Conservation (phyloP, 129 eudicot genomes). For the Flaveria bidentis region DNA sequence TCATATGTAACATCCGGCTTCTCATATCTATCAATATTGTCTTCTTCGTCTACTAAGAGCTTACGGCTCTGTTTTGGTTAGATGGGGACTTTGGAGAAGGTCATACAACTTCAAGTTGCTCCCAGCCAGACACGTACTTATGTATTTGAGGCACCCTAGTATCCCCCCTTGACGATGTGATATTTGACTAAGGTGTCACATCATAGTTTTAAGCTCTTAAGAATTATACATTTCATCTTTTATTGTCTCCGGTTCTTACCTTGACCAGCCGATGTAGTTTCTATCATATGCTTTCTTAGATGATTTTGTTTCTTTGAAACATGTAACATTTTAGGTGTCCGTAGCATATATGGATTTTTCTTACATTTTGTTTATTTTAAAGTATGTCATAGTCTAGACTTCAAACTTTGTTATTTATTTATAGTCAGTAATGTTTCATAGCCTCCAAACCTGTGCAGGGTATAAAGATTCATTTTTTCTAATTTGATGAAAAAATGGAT, state of each 20-base stretch:
- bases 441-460: conserved; percentile 48
- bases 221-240: not conserved
- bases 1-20: too few species aligned
- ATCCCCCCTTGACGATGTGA: too few species aligned
- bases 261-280: not conserved
- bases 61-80: not conserved
- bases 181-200: not conserved
- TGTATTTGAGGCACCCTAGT: too few species aligned
- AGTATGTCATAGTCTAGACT: not conserved
- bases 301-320: not conserved
- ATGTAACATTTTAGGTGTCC: not conserved
- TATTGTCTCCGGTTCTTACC: not conserved
- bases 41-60: not conserved
- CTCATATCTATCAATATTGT: too few species aligned
- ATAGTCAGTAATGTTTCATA: conserved; percentile 9
- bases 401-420: not conserved
- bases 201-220: not conserved
- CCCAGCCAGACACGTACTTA: too few species aligned
- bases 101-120: too few species aligned
- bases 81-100: too few species aligned
- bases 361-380: not conserved
- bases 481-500: conserved; percentile 20
- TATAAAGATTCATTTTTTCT: conserved; percentile 14
- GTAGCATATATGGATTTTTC: not conserved
- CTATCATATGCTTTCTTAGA: not conserved